phyloP scores from a whole-genome alignment of 2,329 filamentous ascomycete species.

The Tolypocladium sp. region DNA sequence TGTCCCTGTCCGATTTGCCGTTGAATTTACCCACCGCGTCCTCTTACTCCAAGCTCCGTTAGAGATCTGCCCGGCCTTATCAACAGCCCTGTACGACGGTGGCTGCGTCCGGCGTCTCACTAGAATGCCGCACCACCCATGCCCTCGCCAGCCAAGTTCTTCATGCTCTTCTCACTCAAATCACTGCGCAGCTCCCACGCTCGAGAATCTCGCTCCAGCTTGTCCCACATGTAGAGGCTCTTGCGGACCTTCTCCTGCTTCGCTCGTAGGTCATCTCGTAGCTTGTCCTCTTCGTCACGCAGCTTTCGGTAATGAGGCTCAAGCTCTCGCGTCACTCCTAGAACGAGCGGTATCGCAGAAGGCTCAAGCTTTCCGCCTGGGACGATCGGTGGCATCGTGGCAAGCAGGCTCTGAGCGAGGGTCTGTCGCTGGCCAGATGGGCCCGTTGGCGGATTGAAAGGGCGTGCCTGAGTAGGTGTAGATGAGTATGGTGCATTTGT shows the following conservation, averaged over 20 bases:
- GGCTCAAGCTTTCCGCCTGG: conserved; percentile 47
- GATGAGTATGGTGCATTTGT: conserved; percentile 24
- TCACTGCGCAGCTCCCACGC: conserved; percentile 47
- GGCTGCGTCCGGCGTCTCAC: background rate
- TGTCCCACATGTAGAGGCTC: conserved; percentile 44
- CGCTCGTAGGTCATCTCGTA: conserved; percentile 40
- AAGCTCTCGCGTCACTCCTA: conserved; percentile 42
- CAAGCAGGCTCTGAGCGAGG: conserved; percentile 42
- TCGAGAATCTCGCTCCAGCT: conserved; percentile 43
- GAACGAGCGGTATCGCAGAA: conserved; percentile 29
- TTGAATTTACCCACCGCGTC: background rate
- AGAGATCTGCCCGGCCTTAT: background rate
- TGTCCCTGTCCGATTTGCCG: background rate
- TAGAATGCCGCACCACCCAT: conserved; percentile 47
- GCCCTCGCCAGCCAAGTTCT: conserved; percentile 47
- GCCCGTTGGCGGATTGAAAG: conserved; percentile 50
- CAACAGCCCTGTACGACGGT: background rate
- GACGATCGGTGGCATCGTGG: conserved; percentile 40
- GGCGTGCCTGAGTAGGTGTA: conserved; percentile 30
- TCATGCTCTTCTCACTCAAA: conserved; percentile 46
- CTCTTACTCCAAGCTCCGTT: background rate
- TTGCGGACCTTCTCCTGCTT: conserved; percentile 47
- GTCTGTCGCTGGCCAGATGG: conserved; percentile 35
- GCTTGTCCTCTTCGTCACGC: conserved; percentile 47
- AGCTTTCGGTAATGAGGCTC: conserved; percentile 45